A percentile compares a stretch with the other conserved stretches of the same genome.
Evolutionary conservation across 139 green algal genomes (phyloP).

Genomic region (Monoraphidium neglectum): DNA sequence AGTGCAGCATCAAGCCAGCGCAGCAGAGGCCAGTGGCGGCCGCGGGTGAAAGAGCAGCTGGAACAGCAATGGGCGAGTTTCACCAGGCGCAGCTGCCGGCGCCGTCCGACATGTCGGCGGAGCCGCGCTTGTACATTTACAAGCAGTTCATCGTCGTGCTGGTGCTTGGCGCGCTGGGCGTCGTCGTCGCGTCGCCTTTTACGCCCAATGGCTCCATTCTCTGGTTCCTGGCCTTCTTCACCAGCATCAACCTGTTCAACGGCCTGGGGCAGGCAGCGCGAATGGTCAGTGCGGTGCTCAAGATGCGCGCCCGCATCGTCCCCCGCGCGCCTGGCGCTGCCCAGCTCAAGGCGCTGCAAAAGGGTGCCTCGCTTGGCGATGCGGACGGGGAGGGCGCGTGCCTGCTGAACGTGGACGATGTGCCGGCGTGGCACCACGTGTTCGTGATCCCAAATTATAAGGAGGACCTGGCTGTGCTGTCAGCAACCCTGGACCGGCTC

Average conservation of each 20-base stretch:
- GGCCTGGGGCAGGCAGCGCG: constrained; percentile 24
- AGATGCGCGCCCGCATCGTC: neutral
- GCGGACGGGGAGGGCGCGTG: constrained; percentile 5
- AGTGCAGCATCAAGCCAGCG: too few species aligned
- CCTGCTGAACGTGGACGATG: neutral
- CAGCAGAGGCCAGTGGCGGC: too few species aligned
- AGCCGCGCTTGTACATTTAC: constrained; percentile 22
- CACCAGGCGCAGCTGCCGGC: too few species aligned
- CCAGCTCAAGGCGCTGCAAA: constrained; percentile 21
- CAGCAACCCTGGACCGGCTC: constrained; percentile 29
- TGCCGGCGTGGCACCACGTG: constrained; percentile 32
- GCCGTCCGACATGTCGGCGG: neutral
- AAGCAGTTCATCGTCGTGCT: constrained; percentile 30
- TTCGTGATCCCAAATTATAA: constrained; percentile 54
- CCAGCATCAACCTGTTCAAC: constrained; percentile 19
- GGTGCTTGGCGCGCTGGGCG: neutral
- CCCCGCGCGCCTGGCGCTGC: neutral
- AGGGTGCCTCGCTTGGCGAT: constrained; percentile 6
- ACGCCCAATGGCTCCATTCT: constrained; percentile 3
- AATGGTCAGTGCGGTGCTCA: constrained; percentile 23
- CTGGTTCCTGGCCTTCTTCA: constrained; percentile 27
- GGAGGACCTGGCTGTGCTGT: constrained; percentile 36
- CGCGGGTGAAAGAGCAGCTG: too few species aligned
- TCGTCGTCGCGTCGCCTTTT: constrained; percentile 13
- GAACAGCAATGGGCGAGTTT: too few species aligned